Base-by-base conservation (phyloP, 352 stramenopile genomes). In the Globisporangium middletonii region DNA sequence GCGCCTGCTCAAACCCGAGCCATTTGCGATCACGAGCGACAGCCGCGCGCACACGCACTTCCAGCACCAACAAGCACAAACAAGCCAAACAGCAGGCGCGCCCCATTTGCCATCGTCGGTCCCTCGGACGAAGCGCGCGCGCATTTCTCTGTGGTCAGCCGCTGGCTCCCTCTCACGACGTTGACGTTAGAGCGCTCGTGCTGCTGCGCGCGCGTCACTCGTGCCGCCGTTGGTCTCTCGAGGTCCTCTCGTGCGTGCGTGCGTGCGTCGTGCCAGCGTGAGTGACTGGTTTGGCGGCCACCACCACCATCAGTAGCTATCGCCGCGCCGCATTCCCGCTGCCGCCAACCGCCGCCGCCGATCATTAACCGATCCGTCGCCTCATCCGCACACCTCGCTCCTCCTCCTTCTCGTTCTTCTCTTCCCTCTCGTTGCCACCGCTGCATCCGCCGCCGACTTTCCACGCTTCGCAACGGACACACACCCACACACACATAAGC, bases 141-240 rank as follows among this genome's bases (percentile, higher is more conserved):
- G 49, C 49, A 53, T 53, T 53, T 53, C 49, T 53, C 49, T 53
- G 49, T 41, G 49, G 49, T 43, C 30, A 26, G 7, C 28, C 8
- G 48, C 27, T 33, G 27, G 28, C 28, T 41, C 27, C 28, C 33
- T 48, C 23, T n/a, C 9, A 12, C 16, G 12, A 15, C 41, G 16
- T n/a, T n/a, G 16, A 35, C 30, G 30, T 43, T 54, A 12, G 35
- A 9, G 19, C 19, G 19, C 45, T 50, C 9, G 9, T 50, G 45
- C 45, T 33, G 19, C 45, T 18, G n/a, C 26, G 6, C 23, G 35
- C 33, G 33, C 33, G 33, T 38, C 33, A 38, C 33, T 38, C 33
- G 33, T 38, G 33, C 33, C 33, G 33, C 33, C 33, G 33, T 38
- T 38, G 33, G 33, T 38, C 33, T 38, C 33, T 38, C 33, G 33